Percentiles rank a stretch among this genome's conserved stretches.
Conservation (phyloP, 306 rosid genomes). For the Cyamopsis tetragonoloba region DNA sequence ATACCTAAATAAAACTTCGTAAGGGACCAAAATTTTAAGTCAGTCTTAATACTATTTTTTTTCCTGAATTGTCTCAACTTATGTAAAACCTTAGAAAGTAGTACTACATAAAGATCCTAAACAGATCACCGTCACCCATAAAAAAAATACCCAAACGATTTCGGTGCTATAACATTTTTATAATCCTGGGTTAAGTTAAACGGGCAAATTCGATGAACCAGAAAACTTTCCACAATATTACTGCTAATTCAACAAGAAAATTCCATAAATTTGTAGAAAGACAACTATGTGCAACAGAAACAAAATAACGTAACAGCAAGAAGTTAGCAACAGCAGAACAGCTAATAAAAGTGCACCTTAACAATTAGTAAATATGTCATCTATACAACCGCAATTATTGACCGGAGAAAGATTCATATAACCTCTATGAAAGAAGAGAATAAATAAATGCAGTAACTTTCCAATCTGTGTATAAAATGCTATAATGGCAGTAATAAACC, state of each 20-base stretch:
- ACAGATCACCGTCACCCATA: not conserved
- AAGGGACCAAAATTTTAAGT: too few relatives aligned
- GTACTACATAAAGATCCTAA: too few relatives aligned
- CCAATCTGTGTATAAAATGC: constrained; percentile 39
- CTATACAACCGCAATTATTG: constrained; percentile 34
- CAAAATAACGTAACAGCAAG: not conserved
- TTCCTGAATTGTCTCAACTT: not conserved
- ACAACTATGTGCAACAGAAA: not conserved
- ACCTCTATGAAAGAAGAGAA: constrained; percentile 27
- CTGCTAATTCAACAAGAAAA: not conserved
- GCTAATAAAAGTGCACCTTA: constrained; percentile 12
- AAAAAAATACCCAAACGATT: not conserved
- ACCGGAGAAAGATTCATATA: constrained; percentile 20
- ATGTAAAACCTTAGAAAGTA: not conserved
- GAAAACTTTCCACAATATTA: not conserved
- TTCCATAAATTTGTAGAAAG: not conserved
- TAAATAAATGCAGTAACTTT: constrained; percentile 38
- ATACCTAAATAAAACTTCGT: too few relatives aligned
- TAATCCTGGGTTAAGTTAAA: not conserved
- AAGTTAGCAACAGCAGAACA: not conserved
- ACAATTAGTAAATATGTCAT: constrained; percentile 1
- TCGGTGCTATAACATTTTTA: not conserved
- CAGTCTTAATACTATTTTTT: too few relatives aligned
- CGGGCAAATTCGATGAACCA: not conserved
- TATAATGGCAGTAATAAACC: constrained; percentile 36